These are phyloP conservation scores for Penicillium lividum DNA, from an alignment of 495 filamentous ascomycete genomes.

Conservation along the genomic window DNA sequence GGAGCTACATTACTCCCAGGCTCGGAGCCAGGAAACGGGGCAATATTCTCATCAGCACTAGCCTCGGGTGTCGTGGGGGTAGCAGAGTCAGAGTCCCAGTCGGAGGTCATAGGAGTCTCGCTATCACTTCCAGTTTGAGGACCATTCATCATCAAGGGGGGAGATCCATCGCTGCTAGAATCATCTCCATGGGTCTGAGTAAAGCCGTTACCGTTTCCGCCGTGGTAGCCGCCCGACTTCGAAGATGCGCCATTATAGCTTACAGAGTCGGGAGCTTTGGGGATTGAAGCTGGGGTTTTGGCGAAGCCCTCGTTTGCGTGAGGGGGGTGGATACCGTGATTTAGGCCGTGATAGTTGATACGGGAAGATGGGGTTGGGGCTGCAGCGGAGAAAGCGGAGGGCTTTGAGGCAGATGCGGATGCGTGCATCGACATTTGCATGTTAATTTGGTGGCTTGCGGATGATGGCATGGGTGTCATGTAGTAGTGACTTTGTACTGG, in stretches of 20 bases:
- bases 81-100: neutral
- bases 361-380: neutral
- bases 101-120: too few relatives aligned
- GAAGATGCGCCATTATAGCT: conserved; percentile 1
- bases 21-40: neutral
- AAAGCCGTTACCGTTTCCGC: conserved; percentile 7
- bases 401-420: conserved; percentile 2
- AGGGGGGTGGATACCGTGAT: conserved; percentile 3
- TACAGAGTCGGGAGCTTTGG: neutral
- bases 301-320: conserved; percentile 3
- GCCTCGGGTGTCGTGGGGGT: neutral
- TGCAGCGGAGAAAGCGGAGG: neutral
- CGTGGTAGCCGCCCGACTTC: neutral
- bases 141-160: neutral
- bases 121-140: neutral
- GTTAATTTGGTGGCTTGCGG: conserved; percentile 3
- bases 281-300: neutral
- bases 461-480: neutral
- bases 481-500: neutral
- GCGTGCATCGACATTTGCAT: conserved; percentile 3
- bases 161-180: neutral
- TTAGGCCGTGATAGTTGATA: neutral
- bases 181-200: neutral
- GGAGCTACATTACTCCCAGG: conserved; percentile 15
- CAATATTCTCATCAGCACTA: neutral